These are phyloP conservation scores for Panellus pusillus DNA, from an alignment of 768 basidiomycete genomes.

Conservation along the genomic window DNA sequence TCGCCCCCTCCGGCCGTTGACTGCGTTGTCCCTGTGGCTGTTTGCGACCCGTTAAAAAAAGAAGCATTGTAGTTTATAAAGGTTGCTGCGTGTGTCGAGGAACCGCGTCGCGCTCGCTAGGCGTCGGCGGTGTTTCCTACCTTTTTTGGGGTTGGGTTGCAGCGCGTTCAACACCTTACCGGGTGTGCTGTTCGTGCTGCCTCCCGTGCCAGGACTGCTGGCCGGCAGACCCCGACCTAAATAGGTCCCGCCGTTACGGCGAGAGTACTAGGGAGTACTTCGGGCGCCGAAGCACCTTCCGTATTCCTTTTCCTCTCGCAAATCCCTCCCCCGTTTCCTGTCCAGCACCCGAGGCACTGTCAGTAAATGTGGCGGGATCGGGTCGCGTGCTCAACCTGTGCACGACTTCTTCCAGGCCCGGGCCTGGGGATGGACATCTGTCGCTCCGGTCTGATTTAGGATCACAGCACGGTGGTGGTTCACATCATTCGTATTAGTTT, in stretches of 20 bases:
- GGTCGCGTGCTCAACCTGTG: background rate
- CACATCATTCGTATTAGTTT: no score
- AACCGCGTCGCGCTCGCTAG: no score
- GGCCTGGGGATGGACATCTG: background rate
- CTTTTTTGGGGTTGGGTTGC: no score
- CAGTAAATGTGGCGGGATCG: background rate
- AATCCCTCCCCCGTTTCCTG: constrained; percentile 1
- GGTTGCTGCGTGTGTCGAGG: no score
- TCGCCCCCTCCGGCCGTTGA: background rate
- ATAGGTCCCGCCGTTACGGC: background rate
- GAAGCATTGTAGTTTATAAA: no score
- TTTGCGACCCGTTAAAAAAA: no score
- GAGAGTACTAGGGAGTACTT: background rate
- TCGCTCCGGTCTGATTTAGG: no score
- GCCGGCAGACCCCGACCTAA: background rate
- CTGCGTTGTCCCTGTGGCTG: background rate
- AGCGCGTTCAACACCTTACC: no score
- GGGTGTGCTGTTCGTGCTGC: background rate
- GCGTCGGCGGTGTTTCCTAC: no score
- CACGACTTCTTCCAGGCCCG: constrained; percentile 2
- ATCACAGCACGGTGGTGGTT: no score
- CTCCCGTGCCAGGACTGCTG: constrained; percentile 1
- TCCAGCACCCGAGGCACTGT: background rate
- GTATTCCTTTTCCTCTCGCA: background rate
- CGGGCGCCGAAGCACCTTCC: no score